A percentile compares a stretch with the other conserved stretches of the same genome.
Conservation (phyloP, 2,329 filamentous ascomycete genomes). For the Beauveria sp. region DNA sequence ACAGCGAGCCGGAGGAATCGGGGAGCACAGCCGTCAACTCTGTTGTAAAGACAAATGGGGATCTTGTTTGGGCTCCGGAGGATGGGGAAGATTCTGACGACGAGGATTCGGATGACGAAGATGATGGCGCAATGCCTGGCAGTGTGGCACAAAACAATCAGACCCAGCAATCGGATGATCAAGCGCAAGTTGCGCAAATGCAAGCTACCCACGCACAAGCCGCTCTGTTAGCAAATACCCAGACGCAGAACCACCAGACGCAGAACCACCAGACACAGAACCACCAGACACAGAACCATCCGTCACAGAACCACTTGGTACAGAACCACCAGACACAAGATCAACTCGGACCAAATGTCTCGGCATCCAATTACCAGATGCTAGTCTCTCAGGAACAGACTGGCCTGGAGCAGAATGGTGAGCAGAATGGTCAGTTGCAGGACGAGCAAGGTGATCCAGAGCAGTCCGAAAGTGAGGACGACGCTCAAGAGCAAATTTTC, state of each 20-base stretch:
- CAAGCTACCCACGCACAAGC: background rate
- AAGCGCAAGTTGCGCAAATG: background rate
- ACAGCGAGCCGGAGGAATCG: background rate
- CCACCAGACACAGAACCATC: background rate
- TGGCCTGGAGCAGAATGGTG: background rate
- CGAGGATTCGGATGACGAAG: background rate
- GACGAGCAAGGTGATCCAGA: background rate
- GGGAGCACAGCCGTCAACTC: background rate
- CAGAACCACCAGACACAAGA: background rate
- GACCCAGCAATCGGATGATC: too few relatives aligned
- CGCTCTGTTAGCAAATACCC: too few relatives aligned
- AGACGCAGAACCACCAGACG: too few relatives aligned
- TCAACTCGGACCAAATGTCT: background rate
- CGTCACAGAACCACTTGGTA: too few relatives aligned
- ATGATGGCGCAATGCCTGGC: background rate
- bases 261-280: background rate
- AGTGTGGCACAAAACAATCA: background rate
- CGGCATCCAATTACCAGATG: background rate
- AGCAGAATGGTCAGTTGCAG: background rate
- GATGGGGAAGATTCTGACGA: background rate
- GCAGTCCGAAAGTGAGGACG: background rate
- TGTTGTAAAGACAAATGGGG: background rate
- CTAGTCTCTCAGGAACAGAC: background rate
- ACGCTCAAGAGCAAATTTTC: background rate
- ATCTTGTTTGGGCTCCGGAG: background rate